These are phyloP conservation scores for Coleophoma crateriformis DNA, from an alignment of 2,329 filamentous ascomycete genomes.

Conservation along the genomic window DNA sequence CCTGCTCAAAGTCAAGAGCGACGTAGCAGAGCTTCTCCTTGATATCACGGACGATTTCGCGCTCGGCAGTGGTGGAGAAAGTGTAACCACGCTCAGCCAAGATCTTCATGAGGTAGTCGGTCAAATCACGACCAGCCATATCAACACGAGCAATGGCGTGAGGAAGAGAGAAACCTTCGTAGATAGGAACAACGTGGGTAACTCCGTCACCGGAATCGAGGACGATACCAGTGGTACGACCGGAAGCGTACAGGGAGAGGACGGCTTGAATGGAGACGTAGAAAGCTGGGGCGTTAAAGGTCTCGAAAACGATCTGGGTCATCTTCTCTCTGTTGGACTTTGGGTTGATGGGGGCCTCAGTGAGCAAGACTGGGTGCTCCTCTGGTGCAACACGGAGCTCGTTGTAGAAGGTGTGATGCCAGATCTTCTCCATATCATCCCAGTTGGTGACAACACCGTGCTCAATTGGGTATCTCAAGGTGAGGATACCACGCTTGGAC, in stretches of 20 bases:
- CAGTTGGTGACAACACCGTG: conserved; percentile 99
- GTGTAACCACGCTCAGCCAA: conserved; percentile 98
- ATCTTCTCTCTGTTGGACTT: conserved; percentile 99
- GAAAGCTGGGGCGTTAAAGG: conserved; percentile 99
- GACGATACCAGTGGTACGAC: conserved; percentile 99
- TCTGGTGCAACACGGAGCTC: conserved; percentile 99
- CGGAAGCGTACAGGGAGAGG: conserved; percentile 97
- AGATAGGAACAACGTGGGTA: conserved; percentile 99
- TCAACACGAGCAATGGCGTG: conserved; percentile 99
- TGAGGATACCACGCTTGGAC: conserved; percentile 99
- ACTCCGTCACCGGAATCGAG: conserved; percentile 99
- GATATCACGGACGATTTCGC: conserved; percentile 99
- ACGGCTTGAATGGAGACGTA: conserved; percentile 99
- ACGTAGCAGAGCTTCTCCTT: conserved; percentile 99
- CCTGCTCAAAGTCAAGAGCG: conserved; percentile 99
- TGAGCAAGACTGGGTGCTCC: conserved; percentile 99
- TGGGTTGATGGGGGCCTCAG: conserved; percentile 99
- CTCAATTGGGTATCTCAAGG: conserved; percentile 98
- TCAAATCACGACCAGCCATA: conserved; percentile 99
- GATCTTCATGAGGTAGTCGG: conserved; percentile 99
- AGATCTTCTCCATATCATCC: conserved; percentile 99
- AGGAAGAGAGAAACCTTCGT: conserved; percentile 99
- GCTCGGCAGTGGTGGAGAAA: conserved; percentile 99
- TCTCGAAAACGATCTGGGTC: conserved; percentile 99
- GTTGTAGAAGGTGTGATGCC: conserved; percentile 99